Base-by-base conservation (phyloP, 2,329 filamentous ascomycete species). In the Talaromyces sp. region DNA sequence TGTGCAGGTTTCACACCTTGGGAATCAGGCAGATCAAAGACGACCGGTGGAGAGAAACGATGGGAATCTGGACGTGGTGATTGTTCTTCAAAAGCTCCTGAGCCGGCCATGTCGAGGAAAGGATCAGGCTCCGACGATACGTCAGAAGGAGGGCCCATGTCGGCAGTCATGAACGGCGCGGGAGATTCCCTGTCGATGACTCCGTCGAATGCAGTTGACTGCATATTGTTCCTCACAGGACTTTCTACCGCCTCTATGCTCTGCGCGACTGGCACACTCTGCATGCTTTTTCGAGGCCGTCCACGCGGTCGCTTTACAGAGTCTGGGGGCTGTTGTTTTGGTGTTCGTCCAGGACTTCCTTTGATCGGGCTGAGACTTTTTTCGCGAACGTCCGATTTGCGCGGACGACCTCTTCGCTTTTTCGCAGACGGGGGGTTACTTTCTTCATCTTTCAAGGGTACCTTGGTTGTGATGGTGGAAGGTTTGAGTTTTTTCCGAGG, bases 381-480 rank as follows among this genome's bases (percentile, higher is more conserved):
- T 29, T 69, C 64, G 47, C 67, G 69, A 8, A 71, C 70, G 58
- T 75, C 74, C 29, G 80, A 79, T 68, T 82, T 83, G 54, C 77
- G 75, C 38, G 79, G 78, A 51, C 80, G 75, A 22, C 79, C 79
- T 71, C 77, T 76, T 54, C 74, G 74, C 69, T 73, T 76, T 68
- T 77, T 78, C 1, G 80, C 79, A 0, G 80, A 79, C 31, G 74
- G 73, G 22, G 74, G 73, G 1, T 72, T 69, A 19, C 71, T 74
- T 36, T 70, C 67, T 38, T 74, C 77, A 63, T 75, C 76, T 62
- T 79, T 81, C 64, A 82, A 69, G 0, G 80, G 80, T 19, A 82
- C 68, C 67, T 76, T 81, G 10, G 73, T 78, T 10, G 78, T 80
- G 36, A 70, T 75, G 5, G 78, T 75, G 10, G 72, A 73, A 22